A percentile compares a stretch with the other conserved stretches of the same genome.
Evolutionary conservation across 257 asterid genomes (phyloP).

Genomic region (Nyctanthes arbortristis): DNA sequence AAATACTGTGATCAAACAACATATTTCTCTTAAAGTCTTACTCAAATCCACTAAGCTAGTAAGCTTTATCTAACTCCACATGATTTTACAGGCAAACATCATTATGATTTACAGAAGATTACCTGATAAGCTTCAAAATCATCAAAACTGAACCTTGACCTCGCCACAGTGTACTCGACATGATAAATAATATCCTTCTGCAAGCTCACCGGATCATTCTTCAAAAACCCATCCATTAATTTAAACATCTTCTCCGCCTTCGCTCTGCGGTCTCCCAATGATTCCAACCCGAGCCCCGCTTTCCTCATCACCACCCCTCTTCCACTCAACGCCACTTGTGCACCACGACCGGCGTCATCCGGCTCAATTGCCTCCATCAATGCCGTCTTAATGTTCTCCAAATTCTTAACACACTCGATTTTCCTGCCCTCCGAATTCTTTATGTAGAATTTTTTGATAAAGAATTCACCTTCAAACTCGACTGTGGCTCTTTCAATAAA

Average conservation of each 20-base stretch:
- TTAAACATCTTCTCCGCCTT: constrained; percentile 46
- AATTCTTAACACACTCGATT: constrained; percentile 33
- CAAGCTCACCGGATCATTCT: constrained; percentile 44
- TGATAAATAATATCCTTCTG: constrained; percentile 54
- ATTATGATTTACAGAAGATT: background rate
- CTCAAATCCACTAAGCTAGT: background rate
- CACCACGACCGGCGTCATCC: constrained; percentile 15
- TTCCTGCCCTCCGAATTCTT: constrained; percentile 36
- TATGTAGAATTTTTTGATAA: constrained; percentile 36
- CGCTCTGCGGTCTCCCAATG: constrained; percentile 32
- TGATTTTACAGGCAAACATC: background rate
- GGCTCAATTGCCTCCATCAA: constrained; percentile 41
- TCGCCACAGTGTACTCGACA: constrained; percentile 52
- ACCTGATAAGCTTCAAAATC: constrained; percentile 63
- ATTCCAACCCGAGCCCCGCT: constrained; percentile 38
- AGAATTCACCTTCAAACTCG: constrained; percentile 45
- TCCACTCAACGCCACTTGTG: constrained; percentile 30
- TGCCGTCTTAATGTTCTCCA: constrained; percentile 42
- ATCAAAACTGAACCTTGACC: constrained; percentile 56
- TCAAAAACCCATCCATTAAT: constrained; percentile 46
- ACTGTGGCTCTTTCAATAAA: constrained; percentile 37
- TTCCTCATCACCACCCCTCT: constrained; percentile 50
- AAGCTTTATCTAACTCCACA: background rate
- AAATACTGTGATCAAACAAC: background rate
- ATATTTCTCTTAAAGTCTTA: no score